Percentiles rank a stretch among this genome's conserved stretches.
Conservation (phyloP, 2,329 filamentous ascomycete genomes). For the Fusarium poae region DNA sequence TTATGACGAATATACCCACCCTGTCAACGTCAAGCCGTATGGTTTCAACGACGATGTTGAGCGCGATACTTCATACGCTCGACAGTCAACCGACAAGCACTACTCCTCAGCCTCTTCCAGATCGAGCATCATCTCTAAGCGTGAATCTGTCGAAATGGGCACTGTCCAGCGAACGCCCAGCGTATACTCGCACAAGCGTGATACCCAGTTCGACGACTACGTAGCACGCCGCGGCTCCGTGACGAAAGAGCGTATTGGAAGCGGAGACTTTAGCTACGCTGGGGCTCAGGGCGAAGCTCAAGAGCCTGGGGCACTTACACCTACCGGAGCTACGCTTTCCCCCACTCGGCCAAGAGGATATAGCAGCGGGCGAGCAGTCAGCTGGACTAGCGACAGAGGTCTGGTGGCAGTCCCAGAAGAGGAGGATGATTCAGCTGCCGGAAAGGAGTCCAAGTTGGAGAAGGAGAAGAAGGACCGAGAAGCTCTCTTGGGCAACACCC, state of each 20-base stretch:
- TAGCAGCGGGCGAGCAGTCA: slow-evolving; percentile 51
- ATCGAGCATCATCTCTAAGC: slow-evolving; percentile 48
- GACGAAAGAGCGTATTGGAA: slow-evolving; percentile 46
- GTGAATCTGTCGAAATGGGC: slow-evolving; percentile 43
- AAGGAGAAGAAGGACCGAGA: slow-evolving; percentile 47
- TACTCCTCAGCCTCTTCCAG: slow-evolving; percentile 48
- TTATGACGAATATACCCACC: slow-evolving; percentile 65
- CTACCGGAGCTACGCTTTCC: slow-evolving; percentile 22
- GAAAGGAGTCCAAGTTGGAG: slow-evolving; percentile 33
- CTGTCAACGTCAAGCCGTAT: slow-evolving; percentile 63
- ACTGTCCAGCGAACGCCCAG: slow-evolving; percentile 45
- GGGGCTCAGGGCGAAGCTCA: slow-evolving; percentile 33
- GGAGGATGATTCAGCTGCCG: slow-evolving; percentile 46
- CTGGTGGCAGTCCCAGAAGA: slow-evolving; percentile 58
- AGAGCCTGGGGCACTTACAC: slow-evolving; percentile 16
- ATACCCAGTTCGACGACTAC: slow-evolving; percentile 63
- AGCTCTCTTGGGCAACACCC: slow-evolving; percentile 48
- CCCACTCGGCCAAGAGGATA: slow-evolving; percentile 45
- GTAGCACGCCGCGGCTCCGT: slow-evolving; percentile 53
- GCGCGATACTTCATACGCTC: slow-evolving; percentile 47
- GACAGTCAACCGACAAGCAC: slow-evolving; percentile 48
- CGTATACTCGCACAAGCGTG: slow-evolving; percentile 60
- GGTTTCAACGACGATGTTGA: slow-evolving; percentile 58
- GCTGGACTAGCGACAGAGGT: slow-evolving; percentile 55
- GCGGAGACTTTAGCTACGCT: slow-evolving; percentile 52